phyloP scores from a whole-genome alignment of 352 stramenopile species.

The Pseudoperonospora humuli region DNA sequence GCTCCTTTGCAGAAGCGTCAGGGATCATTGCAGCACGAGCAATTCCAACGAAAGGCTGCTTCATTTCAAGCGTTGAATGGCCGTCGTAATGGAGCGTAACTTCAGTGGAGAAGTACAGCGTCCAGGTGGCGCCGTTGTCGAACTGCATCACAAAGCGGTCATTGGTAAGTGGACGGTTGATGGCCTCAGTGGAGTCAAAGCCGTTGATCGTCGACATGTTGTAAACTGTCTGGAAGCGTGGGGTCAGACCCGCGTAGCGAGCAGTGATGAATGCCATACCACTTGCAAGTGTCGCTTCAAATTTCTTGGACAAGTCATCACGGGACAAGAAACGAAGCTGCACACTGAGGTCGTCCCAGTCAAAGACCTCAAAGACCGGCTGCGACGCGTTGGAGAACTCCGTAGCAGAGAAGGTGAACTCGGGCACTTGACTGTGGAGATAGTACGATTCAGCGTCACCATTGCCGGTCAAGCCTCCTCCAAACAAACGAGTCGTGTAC shows the following conservation, averaged over 20 bases:
- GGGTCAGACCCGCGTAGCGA: constrained; percentile 39
- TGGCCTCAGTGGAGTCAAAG: constrained; percentile 17
- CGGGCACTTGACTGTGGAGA: constrained; percentile 31
- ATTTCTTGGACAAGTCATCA: constrained; percentile 23
- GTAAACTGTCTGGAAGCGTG: constrained; percentile 32
- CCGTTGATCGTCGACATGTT: constrained; percentile 50
- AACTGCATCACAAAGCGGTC: constrained; percentile 44
- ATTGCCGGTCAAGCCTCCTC: constrained; percentile 39
- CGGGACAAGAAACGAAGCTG: constrained; percentile 31
- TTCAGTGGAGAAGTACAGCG: constrained; percentile 37
- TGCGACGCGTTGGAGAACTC: constrained; percentile 33
- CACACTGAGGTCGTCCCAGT: constrained; percentile 50
- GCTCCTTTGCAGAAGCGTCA: constrained; percentile 24
- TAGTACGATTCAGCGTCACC: constrained; percentile 45
- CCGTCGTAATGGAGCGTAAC: constrained; percentile 32
- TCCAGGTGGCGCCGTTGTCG: constrained; percentile 44
- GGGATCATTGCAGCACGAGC: constrained; percentile 32
- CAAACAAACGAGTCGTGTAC: constrained; percentile 40
- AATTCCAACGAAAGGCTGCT: constrained; percentile 25
- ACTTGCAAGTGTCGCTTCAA: constrained; percentile 43
- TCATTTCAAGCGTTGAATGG: constrained; percentile 26
- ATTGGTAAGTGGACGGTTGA: constrained; percentile 25
- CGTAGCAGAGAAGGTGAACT: constrained; percentile 43
- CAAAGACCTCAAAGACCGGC: constrained; percentile 33
- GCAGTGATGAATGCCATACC: constrained; percentile 62